A percentile compares a stretch with the other conserved stretches of the same genome.
Evolutionary conservation across 2,329 filamentous ascomycete genomes (phyloP).

Genomic region (Sarocladiaceae sp.): DNA sequence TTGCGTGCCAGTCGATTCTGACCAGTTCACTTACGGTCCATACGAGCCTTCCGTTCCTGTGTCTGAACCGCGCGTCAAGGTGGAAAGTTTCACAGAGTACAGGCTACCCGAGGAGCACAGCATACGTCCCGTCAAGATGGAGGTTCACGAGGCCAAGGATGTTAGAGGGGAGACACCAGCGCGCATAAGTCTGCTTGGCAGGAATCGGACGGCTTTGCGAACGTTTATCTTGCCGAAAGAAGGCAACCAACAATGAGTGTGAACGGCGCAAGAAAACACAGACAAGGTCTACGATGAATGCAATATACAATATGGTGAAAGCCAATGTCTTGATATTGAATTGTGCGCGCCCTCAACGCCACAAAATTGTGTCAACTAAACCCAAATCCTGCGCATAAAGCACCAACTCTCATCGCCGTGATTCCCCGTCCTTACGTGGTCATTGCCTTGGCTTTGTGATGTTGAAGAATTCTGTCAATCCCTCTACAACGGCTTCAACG

Average conservation of each 20-base stretch:
- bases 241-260: not conserved
- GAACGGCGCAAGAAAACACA: too few species aligned
- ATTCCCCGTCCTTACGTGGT: too few species aligned
- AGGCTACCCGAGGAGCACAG: conserved; percentile 21
- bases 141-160: conserved; percentile 39
- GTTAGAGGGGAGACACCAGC: conserved; percentile 40
- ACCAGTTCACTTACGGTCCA: conserved; percentile 28
- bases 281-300: too few species aligned
- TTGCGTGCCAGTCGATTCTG: conserved; percentile 30
- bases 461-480: conserved; percentile 72
- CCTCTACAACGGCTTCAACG: conserved; percentile 73
- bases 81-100: conserved; percentile 16
- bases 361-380: too few species aligned
- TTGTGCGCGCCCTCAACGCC: too few species aligned
- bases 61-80: conserved; percentile 10
- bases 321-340: too few species aligned
- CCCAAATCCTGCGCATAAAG: too few species aligned
- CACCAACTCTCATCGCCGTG: too few species aligned
- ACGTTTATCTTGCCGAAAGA: conserved; percentile 34
- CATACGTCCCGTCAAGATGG: conserved; percentile 40
- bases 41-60: conserved; percentile 22
- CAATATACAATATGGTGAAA: too few species aligned
- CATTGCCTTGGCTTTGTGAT: conserved; percentile 54
- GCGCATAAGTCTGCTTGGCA: conserved; percentile 44
- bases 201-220: conserved; percentile 39